Base-by-base conservation (phyloP, 768 basidiomycete species). In the Agrocybe chaxingu region DNA sequence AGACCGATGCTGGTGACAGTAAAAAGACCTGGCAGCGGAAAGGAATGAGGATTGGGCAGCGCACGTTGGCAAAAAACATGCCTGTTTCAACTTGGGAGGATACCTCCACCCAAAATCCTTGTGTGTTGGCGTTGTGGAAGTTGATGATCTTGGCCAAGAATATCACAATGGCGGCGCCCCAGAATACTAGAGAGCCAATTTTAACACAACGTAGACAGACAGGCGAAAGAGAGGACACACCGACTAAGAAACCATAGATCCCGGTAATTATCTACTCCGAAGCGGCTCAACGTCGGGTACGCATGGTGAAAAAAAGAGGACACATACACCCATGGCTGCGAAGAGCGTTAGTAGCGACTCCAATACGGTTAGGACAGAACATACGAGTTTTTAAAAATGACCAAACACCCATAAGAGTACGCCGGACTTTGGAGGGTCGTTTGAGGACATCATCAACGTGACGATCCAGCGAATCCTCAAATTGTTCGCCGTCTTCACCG, bases 41-140 rank as follows among this genome's bases (percentile, higher is more conserved):
- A 24, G 7, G 41, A 6, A 38, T 32, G 4, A 30, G 49, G 11
- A 42, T 37, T 42, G 33, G 31, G 29, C 19, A 7, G 49, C 24
- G 24, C 24, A 29, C 35, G 18, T 29, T 31, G 32, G 41, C 12
- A 19, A 52, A 41, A 16, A n/a, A 50, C 66, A 9, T 50, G 84
- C 89, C 89, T 61, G 89, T 91, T 57, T 77, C 81, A 37, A 92
- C 73, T 62, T 94, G 91, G 4, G 82, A 85, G 40, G 78, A 78
- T 39, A 89, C 73, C 67, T 92, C 89, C 11, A 91, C 78, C 92
- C 91, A 94, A 48, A 87, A 84, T 18, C 84, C 84, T 68, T 92
- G 85, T 0, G 73, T 78, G 47, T 86, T 77, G 7, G 71, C 65
- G 57, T 88, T 85, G 58, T 87, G 81, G 3, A 88, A 67, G 59